These are phyloP conservation scores for Ceratocystis harringtonii DNA, from an alignment of 2,329 filamentous ascomycete species.

Conservation along the genomic window DNA sequence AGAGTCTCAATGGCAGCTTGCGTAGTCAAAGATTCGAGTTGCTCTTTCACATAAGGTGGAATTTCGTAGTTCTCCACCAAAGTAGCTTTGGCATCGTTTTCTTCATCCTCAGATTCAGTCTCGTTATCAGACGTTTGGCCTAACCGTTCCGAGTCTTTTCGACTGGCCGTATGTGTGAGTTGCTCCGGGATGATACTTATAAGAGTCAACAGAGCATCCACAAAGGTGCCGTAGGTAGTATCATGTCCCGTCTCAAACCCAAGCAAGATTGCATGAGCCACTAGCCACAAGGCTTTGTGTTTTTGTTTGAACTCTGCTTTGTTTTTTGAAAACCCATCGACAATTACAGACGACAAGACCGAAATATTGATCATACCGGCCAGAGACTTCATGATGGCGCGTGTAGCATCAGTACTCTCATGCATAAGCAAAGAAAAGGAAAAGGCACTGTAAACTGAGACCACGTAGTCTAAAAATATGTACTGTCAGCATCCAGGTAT, in stretches of 20 bases:
- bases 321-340: slow-evolving; percentile 24
- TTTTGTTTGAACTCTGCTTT: slow-evolving; percentile 22
- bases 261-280: slow-evolving; percentile 51
- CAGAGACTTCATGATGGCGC: background rate
- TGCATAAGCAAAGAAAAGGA: slow-evolving; percentile 27
- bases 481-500: background rate
- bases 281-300: slow-evolving; percentile 43
- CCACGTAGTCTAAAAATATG: background rate
- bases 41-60: slow-evolving; percentile 5
- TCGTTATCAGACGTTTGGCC: background rate
- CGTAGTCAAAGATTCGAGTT: slow-evolving; percentile 7
- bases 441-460: slow-evolving; percentile 25
- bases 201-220: slow-evolving; percentile 1
- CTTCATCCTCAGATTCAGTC: background rate
- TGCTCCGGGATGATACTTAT: background rate
- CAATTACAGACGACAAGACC: slow-evolving; percentile 30
- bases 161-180: background rate
- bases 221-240: background rate
- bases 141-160: background rate
- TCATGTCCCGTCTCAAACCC: slow-evolving; percentile 25
- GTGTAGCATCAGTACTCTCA: background rate
- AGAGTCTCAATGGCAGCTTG: slow-evolving; percentile 8
- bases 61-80: background rate
- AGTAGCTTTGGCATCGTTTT: background rate
- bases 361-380: background rate